phyloP scores from a whole-genome alignment of 768 basidiomycete species.

The Exsudoporus frostii region DNA sequence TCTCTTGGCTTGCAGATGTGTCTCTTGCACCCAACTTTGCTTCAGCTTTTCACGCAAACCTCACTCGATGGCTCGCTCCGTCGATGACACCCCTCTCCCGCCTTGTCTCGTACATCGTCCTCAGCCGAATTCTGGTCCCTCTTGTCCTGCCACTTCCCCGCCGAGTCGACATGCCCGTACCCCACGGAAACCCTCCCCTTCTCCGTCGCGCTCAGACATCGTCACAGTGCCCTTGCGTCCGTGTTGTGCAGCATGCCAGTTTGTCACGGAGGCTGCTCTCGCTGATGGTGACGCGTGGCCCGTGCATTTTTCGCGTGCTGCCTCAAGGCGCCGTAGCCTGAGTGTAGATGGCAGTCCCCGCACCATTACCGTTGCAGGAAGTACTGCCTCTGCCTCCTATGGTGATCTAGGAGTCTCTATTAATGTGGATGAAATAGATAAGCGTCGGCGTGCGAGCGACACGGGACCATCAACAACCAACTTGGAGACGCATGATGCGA shows the following conservation, averaged over 20 bases:
- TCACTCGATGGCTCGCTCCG: constrained; percentile 40
- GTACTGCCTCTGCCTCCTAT: constrained; percentile 27
- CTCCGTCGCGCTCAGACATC: constrained; percentile 38
- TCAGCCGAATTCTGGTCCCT: constrained; percentile 18
- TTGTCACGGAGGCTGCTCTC: constrained; percentile 54
- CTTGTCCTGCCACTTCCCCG: not conserved
- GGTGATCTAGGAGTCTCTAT: constrained; percentile 34
- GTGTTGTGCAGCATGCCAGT: constrained; percentile 65
- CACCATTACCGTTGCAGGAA: constrained; percentile 30
- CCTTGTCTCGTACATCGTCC: constrained; percentile 56
- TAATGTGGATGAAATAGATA: constrained; percentile 65
- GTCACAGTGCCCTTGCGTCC: constrained; percentile 66
- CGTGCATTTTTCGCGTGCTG: constrained; percentile 62
- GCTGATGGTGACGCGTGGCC: constrained; percentile 57
- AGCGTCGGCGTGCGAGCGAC: constrained; percentile 48
- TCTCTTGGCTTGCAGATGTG: constrained; percentile 7
- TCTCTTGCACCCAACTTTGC: not conserved
- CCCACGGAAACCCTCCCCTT: constrained; percentile 24
- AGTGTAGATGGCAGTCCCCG: constrained; percentile 36
- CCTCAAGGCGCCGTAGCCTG: constrained; percentile 51
- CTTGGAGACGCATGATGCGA: not conserved
- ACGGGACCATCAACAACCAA: not conserved
- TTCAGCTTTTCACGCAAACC: constrained; percentile 43
- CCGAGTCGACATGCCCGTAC: constrained; percentile 12
- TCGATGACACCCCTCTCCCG: constrained; percentile 37